Evolutionary conservation across 306 rosid genomes (phyloP), one percentile per base, ranked within the genome.

Genomic region (Quercus variabilis): DNA sequence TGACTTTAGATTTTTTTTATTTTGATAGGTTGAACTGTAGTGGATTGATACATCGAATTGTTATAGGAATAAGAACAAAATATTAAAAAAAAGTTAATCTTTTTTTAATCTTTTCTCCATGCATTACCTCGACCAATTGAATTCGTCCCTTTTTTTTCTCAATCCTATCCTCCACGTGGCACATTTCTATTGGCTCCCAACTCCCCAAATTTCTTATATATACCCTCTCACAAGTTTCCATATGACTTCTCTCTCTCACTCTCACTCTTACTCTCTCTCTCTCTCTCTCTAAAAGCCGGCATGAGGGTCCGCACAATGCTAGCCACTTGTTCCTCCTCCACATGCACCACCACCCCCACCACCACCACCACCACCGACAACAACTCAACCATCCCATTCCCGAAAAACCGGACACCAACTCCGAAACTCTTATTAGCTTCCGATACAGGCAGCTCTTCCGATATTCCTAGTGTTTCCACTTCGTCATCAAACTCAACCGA

Each of bases 221-320:
- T 33, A 17, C 13, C 43, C 3, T 33, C 23, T 4, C 14, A 3
- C 71, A 65, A 3, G 3, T 52, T 23, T 55, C 25, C 68, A 1
- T 12, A 18, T 4, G 1, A 28, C 8, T 26, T 35, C 13, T 63
- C 17, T 63, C 17, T 28, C 52, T 19, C 71, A 3, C 25, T 33
- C 71, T 30, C 49, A 2, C 71, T 18, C 71, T 15, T 30, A 0
- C 33, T 5, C 5, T 5, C 1, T 0, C 23, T 23, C 23, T 35
- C 6, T 28, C 17, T 63, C 10, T 17, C 8, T 20, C 46, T 41
- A 41, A 41, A 14, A 60, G n/a, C 8, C 78, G 74, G 4, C 85
- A 92, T 88, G 94, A 60, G 76, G 83, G 28, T 87, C 35, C 80
- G 11, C 3, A 74, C 74, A 8, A 86, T 88, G 88, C 70, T 88